phyloP scores from a whole-genome alignment of 495 filamentous ascomycete genomes.

The Amorphotheca resinae region DNA sequence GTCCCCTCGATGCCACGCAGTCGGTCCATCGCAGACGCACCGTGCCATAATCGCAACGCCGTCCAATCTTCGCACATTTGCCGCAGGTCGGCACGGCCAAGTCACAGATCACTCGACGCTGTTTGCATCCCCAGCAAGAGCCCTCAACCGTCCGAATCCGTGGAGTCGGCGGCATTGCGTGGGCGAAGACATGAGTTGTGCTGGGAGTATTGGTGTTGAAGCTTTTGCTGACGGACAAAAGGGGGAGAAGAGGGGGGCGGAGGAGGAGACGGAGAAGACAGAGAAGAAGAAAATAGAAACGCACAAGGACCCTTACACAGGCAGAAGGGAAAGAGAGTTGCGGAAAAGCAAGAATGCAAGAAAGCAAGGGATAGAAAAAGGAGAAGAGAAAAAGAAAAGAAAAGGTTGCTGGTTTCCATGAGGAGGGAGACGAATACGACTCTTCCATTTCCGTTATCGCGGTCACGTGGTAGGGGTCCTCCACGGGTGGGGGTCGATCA shows the following conservation, averaged over 20 bases:
- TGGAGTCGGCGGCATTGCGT: slow-evolving; percentile 14
- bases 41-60: slow-evolving; percentile 26
- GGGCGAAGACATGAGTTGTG: slow-evolving; percentile 11
- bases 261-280: neutral
- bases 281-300: neutral
- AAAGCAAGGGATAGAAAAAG: too few relatives aligned
- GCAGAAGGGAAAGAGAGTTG: too few relatives aligned
- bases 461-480: too few relatives aligned
- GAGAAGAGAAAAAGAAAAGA: too few relatives aligned
- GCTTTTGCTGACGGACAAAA: neutral
- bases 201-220: neutral
- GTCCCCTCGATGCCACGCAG: slow-evolving; percentile 21
- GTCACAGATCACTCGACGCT: slow-evolving; percentile 28
- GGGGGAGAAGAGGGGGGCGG: neutral
- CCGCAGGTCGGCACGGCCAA: slow-evolving; percentile 22
- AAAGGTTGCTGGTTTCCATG: too few relatives aligned
- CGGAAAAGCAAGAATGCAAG: too few relatives aligned
- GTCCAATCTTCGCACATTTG: slow-evolving; percentile 24
- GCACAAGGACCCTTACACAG: too few relatives aligned
- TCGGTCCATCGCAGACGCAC: slow-evolving; percentile 26
- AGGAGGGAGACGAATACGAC: too few relatives aligned
- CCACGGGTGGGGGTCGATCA: too few relatives aligned
- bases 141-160: slow-evolving; percentile 28
- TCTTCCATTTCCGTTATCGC: too few relatives aligned
- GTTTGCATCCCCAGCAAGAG: slow-evolving; percentile 29